Percentiles rank a stretch among this genome's conserved stretches.
These are phyloP conservation scores for Trypanosoma mega DNA, from an alignment of 208 protist genomes.

Conservation along the genomic window DNA sequence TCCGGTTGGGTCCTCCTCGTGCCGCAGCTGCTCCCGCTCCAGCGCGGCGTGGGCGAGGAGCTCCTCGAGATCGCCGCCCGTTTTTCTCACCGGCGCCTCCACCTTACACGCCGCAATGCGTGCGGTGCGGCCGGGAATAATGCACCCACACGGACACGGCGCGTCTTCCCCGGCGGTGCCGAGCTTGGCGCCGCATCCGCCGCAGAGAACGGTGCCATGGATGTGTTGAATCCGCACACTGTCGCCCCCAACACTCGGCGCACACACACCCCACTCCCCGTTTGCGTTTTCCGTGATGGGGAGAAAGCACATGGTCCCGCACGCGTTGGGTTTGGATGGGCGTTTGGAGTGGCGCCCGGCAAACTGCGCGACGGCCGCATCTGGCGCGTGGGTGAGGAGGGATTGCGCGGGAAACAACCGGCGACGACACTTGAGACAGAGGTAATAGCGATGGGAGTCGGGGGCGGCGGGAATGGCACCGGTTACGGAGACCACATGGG, in stretches of 20 bases:
- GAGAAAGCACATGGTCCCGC: slow-evolving; percentile 22
- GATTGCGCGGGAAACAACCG: slow-evolving; percentile 17
- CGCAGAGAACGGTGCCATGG: slow-evolving; percentile 22
- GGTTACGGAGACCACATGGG: not conserved
- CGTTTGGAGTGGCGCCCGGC: not conserved
- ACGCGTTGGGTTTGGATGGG: not conserved
- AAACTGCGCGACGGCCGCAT: slow-evolving; percentile 18
- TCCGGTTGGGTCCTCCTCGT: slow-evolving; percentile 25
- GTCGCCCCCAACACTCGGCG: no score
- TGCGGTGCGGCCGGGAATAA: slow-evolving; percentile 14
- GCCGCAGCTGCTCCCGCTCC: slow-evolving; percentile 24
- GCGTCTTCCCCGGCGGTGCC: slow-evolving; percentile 19
- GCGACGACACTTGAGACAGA: slow-evolving; percentile 29
- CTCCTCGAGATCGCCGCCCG: slow-evolving; percentile 39
- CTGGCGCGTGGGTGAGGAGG: slow-evolving; percentile 22
- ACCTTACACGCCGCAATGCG: slow-evolving; percentile 23
- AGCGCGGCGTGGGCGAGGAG: slow-evolving; percentile 46
- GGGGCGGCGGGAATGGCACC: slow-evolving; percentile 3
- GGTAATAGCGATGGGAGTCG: slow-evolving; percentile 14
- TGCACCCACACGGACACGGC: slow-evolving; percentile 29
- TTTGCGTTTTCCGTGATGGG: not conserved
- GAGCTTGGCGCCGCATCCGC: slow-evolving; percentile 26
- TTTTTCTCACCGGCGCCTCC: slow-evolving; percentile 17
- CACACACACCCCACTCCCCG: no score
- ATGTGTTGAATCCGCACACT: no score